phyloP scores from a whole-genome alignment of 2,329 filamentous ascomycete species.

The Apiospora arundinis region DNA sequence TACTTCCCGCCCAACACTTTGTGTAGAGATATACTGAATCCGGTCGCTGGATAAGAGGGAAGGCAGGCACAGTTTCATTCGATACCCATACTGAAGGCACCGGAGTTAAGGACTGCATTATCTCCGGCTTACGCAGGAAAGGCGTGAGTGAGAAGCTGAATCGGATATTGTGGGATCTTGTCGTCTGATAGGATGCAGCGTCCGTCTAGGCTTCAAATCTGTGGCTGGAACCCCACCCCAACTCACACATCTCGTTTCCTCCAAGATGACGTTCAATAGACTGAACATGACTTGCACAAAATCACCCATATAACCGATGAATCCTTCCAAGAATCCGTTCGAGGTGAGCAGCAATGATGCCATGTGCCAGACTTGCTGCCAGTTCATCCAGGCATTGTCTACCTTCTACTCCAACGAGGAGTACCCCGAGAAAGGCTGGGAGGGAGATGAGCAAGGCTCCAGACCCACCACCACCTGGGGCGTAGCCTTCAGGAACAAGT shows the following conservation, averaged over 20 bases:
- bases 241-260: not conserved
- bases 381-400: not conserved
- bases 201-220: not conserved
- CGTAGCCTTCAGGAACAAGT: conserved; percentile 25
- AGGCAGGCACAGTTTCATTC: no score
- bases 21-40: no score
- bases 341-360: not conserved
- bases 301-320: not conserved
- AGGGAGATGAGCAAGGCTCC: not conserved
- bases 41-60: no score
- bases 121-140: not conserved
- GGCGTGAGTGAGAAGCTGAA: no score
- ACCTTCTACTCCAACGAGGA: not conserved
- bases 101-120: not conserved
- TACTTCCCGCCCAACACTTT: no score
- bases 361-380: not conserved
- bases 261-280: not conserved
- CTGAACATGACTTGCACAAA: not conserved
- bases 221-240: not conserved
- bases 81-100: no score
- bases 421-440: conserved; percentile 2
- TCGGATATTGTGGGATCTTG: no score
- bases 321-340: not conserved
- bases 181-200: no score
- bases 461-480: conserved; percentile 20